Percentiles rank a stretch among this genome's conserved stretches.
These are phyloP conservation scores for Amyloporia xantha DNA, from an alignment of 768 basidiomycete species.

Conservation along the genomic window DNA sequence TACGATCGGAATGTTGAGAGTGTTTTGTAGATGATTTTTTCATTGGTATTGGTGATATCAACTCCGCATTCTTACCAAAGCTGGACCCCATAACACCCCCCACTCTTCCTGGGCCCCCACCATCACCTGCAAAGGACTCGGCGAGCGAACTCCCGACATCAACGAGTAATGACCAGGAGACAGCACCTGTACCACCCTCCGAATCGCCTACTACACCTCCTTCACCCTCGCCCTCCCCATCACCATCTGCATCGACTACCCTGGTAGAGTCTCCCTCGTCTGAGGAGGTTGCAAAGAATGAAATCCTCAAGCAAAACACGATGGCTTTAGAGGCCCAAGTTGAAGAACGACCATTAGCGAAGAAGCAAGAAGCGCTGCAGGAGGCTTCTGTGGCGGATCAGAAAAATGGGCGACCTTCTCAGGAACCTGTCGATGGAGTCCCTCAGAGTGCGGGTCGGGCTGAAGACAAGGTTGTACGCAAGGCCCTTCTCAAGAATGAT, in stretches of 20 bases:
- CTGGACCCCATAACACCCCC: constrained; percentile 45
- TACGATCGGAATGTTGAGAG: not conserved
- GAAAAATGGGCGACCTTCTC: not conserved
- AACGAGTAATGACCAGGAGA: not conserved
- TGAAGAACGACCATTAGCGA: constrained; percentile 81
- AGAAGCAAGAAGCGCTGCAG: constrained; percentile 75
- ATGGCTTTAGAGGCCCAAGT: constrained; percentile 78
- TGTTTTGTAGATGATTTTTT: constrained; percentile 83
- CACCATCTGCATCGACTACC: not conserved
- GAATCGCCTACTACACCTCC: constrained; percentile 5
- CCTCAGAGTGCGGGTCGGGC: constrained; percentile 8
- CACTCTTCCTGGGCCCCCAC: constrained; percentile 18
- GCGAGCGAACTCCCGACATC: not conserved
- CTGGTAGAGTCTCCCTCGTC: not conserved
- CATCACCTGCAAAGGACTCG: not conserved
- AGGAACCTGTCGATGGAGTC: not conserved
- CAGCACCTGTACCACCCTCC: constrained; percentile 4
- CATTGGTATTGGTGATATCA: constrained; percentile 97
- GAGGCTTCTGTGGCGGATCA: constrained; percentile 32
- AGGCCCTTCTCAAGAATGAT: constrained; percentile 81
- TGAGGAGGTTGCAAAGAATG: constrained; percentile 44
- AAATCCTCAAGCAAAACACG: constrained; percentile 62
- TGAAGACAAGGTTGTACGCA: constrained; percentile 44
- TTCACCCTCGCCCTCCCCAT: not conserved
- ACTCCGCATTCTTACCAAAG: constrained; percentile 89